Base-by-base conservation (phyloP, 768 basidiomycete species). In the Rhizopogon salebrosus region DNA sequence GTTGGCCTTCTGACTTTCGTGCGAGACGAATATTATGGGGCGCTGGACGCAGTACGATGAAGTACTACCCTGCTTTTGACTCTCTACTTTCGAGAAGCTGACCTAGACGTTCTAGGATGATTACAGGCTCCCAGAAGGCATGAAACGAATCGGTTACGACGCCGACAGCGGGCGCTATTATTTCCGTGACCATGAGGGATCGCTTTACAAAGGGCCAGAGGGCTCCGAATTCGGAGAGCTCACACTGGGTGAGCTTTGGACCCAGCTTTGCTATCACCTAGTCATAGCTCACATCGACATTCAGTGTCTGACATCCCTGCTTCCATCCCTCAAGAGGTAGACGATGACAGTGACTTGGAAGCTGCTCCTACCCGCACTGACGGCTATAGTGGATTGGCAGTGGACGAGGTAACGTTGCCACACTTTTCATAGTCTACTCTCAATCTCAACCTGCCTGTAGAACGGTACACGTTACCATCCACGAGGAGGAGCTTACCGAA, bases 61-160 rank as follows among this genome's bases (percentile, higher is more conserved):
- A 57, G 69, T 48, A 35, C 6, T 35, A 8, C 43, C 7, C 38
- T 48, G 18, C 2, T n/a, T 27, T 31, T 13, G 36, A 9, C 16
- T 8, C 16, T 8, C 31, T 2, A 10, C 20, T 13, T 22, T 20
- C 13, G 37, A 26, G 51, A 46, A 58, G 18, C 18, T 48, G 16
- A 41, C 58, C 24, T 20, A 9, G 14, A 23, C 11, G 38, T 29
- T 54, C 11, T 53, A 80, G 79, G 79, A 80, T 53, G 70, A 72
- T n/a, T 76, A 78, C 59, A 72, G 79, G 56, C 73, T 80, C 48
- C 79, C 79, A 1, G 74, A 74, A 49, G 79, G 79, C 38, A 68
- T 79, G 64, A 72, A 80, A 55, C 81, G 89, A 31, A 79, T 87
- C 52, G 89, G 87, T 10, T 91, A 90, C 62, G 89, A 92, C 68